Evolutionary conservation across 2,329 filamentous ascomycete species (phyloP), one percentile per base, ranked within the genome.

Genomic region (Aspergillus sp.): DNA sequence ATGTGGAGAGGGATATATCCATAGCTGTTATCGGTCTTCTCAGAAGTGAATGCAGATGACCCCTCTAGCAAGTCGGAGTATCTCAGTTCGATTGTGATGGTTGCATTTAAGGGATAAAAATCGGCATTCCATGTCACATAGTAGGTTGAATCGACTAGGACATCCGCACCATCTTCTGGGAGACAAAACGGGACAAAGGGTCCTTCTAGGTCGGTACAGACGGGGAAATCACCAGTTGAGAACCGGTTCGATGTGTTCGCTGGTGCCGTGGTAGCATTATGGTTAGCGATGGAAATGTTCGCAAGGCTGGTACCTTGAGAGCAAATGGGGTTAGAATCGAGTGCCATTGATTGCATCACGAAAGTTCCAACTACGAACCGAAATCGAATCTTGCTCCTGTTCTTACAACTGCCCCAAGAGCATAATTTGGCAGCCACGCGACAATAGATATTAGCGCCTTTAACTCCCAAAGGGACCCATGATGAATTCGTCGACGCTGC

Each of bases 51-150:
- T 3, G 74, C 73, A 22, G 73, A 69, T 26, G 69, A 62, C 7
- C 71, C 69, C 6, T 57, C 53, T 3, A 69, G 64, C 32, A 70
- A 65, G 48, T 77, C 72, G 52, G 63, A 57, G 58, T 72, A 77
- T 58, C 68, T 63, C 50, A 75, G 51, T 22, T 69, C 64, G 42
- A 75, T 66, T 9, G 61, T 69, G 47, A 72, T 68, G 26, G 64
- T 71, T 26, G 70, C 64, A 56, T 74, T 71, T 48, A 66, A 44
- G 6, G 62, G 54, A 58, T 73, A 72, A 22, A 66, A 64, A 53
- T 70, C 65, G n/a, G 71, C 61, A 57, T 75, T 65, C 74, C 73
- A 76, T 6, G 71, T 74, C 17, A 74, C 70, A 55, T 74, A 75
- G 62, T 76, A 76, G 2, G 69, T 74, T 26, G 71, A 70, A 48